These are phyloP conservation scores for Neckera pumila DNA, from an alignment of 225 moss, liverwort and hornwort genomes.

Conservation along the genomic window DNA sequence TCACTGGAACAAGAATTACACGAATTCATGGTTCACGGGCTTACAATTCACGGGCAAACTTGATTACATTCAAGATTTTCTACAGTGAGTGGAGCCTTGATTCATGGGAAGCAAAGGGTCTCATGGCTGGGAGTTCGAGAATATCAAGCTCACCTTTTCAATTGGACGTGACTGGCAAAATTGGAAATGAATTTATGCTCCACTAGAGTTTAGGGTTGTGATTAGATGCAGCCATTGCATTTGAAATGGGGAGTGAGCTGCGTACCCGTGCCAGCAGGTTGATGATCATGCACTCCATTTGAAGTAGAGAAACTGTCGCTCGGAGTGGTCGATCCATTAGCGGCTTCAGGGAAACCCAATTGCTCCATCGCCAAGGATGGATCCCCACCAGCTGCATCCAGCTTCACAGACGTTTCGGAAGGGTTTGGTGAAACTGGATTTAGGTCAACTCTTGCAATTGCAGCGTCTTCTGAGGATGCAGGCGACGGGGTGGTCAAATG, in stretches of 20 bases:
- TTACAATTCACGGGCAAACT: background rate
- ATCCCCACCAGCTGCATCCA: background rate
- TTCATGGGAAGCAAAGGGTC: background rate
- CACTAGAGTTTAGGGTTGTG: background rate
- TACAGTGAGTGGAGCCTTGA: background rate
- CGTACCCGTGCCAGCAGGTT: background rate
- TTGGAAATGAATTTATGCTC: background rate
- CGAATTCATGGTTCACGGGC: background rate
- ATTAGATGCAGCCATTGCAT: background rate
- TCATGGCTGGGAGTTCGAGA: background rate
- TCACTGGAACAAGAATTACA: background rate
- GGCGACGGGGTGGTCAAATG: constrained; percentile 14
- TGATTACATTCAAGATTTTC: background rate
- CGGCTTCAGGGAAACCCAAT: background rate
- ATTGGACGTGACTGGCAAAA: background rate
- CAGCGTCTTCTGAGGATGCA: constrained; percentile 13
- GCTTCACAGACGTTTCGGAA: constrained; percentile 5
- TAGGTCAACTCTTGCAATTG: background rate
- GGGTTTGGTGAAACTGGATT: constrained; percentile 2
- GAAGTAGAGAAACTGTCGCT: constrained; percentile 15
- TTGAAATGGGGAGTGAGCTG: too few species aligned
- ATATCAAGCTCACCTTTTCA: background rate
- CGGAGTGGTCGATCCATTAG: background rate
- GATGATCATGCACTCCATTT: constrained; percentile 1
- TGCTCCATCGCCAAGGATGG: background rate